Conservation (phyloP, 225 moss, liverwort and hornwort species). For the Neckera pumila region DNA sequence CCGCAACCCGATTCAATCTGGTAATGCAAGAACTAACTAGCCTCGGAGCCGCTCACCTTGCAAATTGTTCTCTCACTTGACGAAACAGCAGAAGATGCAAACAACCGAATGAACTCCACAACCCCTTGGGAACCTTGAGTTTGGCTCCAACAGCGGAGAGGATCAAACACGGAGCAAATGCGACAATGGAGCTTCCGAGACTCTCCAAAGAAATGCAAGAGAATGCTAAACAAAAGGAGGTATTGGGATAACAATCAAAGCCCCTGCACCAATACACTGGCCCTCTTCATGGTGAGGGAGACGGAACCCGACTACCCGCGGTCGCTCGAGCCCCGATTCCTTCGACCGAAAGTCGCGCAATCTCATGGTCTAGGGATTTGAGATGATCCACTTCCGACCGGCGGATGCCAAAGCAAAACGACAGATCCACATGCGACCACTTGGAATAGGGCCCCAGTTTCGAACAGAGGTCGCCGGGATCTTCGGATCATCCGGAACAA, state of each 20-base stretch:
- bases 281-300: not conserved
- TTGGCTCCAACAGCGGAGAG: too few relatives aligned
- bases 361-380: not conserved
- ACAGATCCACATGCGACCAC: not conserved
- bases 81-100: not conserved
- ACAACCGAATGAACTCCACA: not conserved
- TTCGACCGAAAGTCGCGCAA: not conserved
- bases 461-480: not conserved
- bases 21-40: not conserved
- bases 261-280: not conserved
- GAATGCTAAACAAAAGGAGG: not conserved
- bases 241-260: not conserved
- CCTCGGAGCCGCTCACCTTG: not conserved
- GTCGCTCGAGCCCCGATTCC: not conserved
- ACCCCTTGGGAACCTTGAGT: not conserved
- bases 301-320: not conserved
- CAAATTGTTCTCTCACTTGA: not conserved
- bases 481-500: not conserved
- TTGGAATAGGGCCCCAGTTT: not conserved
- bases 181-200: not conserved
- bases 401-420: not conserved
- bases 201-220: not conserved
- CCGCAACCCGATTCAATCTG: not conserved
- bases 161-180: not conserved
- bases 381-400: not conserved